Evolutionary conservation across 306 rosid genomes (phyloP), one percentile per base, ranked within the genome.

Genomic region (Vigna nakashimae): DNA sequence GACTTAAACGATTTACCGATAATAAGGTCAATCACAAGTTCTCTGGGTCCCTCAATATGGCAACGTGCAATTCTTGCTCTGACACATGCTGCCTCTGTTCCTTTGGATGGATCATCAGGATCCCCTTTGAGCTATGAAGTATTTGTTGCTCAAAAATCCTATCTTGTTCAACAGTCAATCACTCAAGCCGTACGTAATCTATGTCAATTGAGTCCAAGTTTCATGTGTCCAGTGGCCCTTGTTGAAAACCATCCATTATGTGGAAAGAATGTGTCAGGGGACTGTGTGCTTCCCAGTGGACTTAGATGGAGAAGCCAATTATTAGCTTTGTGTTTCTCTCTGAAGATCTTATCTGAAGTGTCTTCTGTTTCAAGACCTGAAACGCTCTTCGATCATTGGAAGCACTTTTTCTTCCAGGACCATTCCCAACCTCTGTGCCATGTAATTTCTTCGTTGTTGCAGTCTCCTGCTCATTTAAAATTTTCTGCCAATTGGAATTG

Each of bases 71-170:
- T 90, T 71, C 81, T 90, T 22, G 67, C 85, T 30, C 78, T 90
- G 42, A 87, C 91, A 4, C 93, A 87, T 82, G 91, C 93, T 67
- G 90, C 88, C 80, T 81, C 90, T 72, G 56, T 77, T 75, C 86
- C 86, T 14, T 62, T 77, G 65, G 90, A 90, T 72, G 91, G 84
- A 71, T 84, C 86, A 45, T 75, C 83, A 20, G 91, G 90, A 59
- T 84, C 73, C 42, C 89, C 91, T 72, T 73, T 85, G 71, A 74
- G 79, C 83, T 84, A 77, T 38, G 91, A 85, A 20, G 49, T 64
- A 73, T 82, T 74, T 73, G 87, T 82, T 43, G 84, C 87, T 70
- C 82, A 77, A 82, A 86, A 82, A 53, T 86, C 86, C 55, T 68
- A 60, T 57, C 82, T 69, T 77, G 69, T 89, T 82, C 87, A 84